Percentiles rank a stretch among this genome's conserved stretches.
Evolutionary conservation across 2,329 filamentous ascomycete genomes (phyloP).

Genomic region (Trichoderma koningii): DNA sequence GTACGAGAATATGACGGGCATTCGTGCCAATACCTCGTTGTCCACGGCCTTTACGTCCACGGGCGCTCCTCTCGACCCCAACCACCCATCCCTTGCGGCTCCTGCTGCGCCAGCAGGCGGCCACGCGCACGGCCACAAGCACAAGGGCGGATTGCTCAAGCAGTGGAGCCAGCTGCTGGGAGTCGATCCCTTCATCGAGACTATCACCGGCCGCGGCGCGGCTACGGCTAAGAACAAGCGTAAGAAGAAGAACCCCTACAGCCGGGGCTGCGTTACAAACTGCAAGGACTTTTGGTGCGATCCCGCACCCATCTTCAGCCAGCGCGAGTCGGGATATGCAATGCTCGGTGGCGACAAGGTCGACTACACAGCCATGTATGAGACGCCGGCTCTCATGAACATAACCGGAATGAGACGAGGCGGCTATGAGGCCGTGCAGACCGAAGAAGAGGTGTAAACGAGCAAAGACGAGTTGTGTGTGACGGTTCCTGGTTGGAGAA

Average conservation of each 20-base stretch:
- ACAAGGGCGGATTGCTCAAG: constrained; percentile 67
- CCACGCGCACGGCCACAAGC: constrained; percentile 51
- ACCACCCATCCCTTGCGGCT: constrained; percentile 64
- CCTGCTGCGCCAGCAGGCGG: constrained; percentile 44
- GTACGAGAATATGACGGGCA: constrained; percentile 91
- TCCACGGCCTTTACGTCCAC: constrained; percentile 78
- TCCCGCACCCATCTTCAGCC: constrained; percentile 76
- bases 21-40: constrained; percentile 58
- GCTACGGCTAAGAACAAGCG: constrained; percentile 58
- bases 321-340: constrained; percentile 71
- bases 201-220: constrained; percentile 79
- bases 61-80: constrained; percentile 68
- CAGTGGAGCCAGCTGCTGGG: constrained; percentile 85
- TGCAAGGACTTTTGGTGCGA: constrained; percentile 98
- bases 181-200: constrained; percentile 91
- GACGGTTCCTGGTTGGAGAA: not conserved
- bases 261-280: constrained; percentile 78
- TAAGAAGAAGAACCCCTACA: constrained; percentile 77
- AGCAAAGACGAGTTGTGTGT: constrained; percentile 46
- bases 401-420: constrained; percentile 52
- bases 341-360: constrained; percentile 76
- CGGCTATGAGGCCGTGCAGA: constrained; percentile 65
- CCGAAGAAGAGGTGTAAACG: constrained; percentile 49
- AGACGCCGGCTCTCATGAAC: constrained; percentile 73
- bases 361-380: constrained; percentile 89